Evolutionary conservation across 2,329 filamentous ascomycete genomes (phyloP), one percentile per base, ranked within the genome.

Genomic region (Ceratocystis alfenasii): DNA sequence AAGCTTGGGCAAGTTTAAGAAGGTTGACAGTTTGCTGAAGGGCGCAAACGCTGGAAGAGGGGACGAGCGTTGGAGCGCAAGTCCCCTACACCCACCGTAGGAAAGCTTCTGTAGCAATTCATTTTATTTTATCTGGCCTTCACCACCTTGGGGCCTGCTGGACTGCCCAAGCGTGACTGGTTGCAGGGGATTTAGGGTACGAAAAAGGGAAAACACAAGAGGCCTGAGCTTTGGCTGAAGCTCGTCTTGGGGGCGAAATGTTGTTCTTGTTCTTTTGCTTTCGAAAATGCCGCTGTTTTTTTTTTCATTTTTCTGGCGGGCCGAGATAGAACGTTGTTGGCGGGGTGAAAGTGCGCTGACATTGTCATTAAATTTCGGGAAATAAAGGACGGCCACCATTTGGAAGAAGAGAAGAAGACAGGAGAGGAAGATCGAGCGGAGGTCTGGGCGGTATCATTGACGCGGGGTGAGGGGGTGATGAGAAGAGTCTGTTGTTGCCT

Each of bases 221-320:
- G 55, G 55, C 55, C 55, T 36, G 55, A 59, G 55, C 55, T 59
- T 59, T 59, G 55, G 55, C 55, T 36, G 28, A 36, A 59, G 17
- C 33, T 59, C 33, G 30, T 17, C 25, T 53, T 53, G 48, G 25
- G 48, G 48, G 48, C 48, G 25, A 53, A 22, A 5, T 53, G 28
- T 53, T n/a, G 55, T 41, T 41, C 10, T 41, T 41, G 36, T 41
- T 41, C 22, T 2, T 7, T 20, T 22, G 8, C 10, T 10, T 48
- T n/a, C 2, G 48, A 53, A 53, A 28, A 53, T 25, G 6, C 8
- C 48, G 4, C 48, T 53, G 2, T 41, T 50, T 20, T 50, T 25
- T 6, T n/a, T 6, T 20, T 22, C 2, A 5, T 28, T 25, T 28
- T 50, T 28, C 48, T 10, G 25, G 48, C 48, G 48, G 48, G 48